Evolutionary conservation across 2,329 filamentous ascomycete genomes (phyloP), one percentile per base, ranked within the genome.

Genomic region (Sclerotinia borealis): DNA sequence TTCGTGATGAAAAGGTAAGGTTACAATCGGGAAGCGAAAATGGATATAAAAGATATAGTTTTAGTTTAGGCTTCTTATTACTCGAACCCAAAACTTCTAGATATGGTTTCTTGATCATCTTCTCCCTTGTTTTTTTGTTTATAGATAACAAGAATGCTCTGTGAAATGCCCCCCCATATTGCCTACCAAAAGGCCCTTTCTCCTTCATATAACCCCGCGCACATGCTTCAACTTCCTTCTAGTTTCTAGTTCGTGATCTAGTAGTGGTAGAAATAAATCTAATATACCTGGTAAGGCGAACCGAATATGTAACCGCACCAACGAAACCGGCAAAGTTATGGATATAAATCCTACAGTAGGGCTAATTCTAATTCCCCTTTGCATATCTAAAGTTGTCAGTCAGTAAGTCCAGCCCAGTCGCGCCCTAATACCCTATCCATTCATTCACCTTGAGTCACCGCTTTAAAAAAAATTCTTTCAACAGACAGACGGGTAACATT

Each of bases 271-370:
- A 41, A n/a, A 22, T 27, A 8, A 55, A 29, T 54, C 50, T 39
- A 43, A 31, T 31, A 22, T 37, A 56, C 39, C 27, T 56, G 37
- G 52, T 56, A 56, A 56, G 52, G 52, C 52, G 52, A 56, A 56
- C 52, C 52, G 52, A 56, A 56, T 4, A 27, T 41, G 51, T n/a
- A n/a, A 34, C 9, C 48, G 48, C 37, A 34, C 19, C 39, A 45
- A 45, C 54, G 8, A 56, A 56, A 25, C 19, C 54, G 54, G 54
- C 13, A 56, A 45, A 56, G 34, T 56, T 31, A 34, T 56, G 39
- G 39, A 45, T 56, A 34, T 22, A 43, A n/a, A n/a, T n/a, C n/a
- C 19, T 31, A 19, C 37, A n/a, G n/a, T 43, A 55, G 22, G 52
- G 37, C 25, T 22, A 31, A 56, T 43, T 55, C 50, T 49, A 27